phyloP scores from a whole-genome alignment of 2,329 filamentous ascomycete genomes.

The Trichoderma citrinoviride region DNA sequence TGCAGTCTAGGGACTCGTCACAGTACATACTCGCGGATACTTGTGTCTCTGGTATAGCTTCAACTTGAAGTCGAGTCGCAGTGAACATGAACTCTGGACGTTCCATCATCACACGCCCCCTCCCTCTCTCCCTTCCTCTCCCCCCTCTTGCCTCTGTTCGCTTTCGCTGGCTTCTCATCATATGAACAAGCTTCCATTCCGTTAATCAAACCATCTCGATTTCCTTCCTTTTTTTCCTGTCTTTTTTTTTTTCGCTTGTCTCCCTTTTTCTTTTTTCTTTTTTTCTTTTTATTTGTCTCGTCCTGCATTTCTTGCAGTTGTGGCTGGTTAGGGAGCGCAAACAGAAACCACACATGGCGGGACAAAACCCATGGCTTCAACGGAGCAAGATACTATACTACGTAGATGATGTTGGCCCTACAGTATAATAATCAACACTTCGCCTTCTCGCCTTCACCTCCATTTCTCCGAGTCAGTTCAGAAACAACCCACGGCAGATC shows the following conservation, averaged over 20 bases:
- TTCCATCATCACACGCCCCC: not conserved
- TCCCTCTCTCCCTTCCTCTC: not conserved
- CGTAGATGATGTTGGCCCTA: no score
- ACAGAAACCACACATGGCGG: not conserved
- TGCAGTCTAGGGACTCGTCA: not conserved
- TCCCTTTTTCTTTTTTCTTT: not conserved
- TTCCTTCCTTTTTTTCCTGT: not conserved
- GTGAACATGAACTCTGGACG: no score
- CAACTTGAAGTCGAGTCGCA: no score
- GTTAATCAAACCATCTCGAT: not conserved
- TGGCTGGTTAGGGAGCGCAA: not conserved
- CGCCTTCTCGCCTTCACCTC: not conserved
- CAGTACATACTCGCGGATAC: not conserved
- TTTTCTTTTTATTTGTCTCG: not conserved
- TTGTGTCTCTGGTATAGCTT: no score
- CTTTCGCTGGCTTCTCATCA: not conserved
- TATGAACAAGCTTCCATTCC: not conserved
- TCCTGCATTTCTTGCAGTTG: not conserved
- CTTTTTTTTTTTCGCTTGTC: not conserved
- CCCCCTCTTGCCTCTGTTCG: not conserved
- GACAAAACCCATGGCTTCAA: not conserved
- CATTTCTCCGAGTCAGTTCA: slow-evolving; percentile 1
- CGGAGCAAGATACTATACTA: not conserved
- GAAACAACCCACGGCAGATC: not conserved
- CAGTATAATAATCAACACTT: not conserved